A percentile compares a stretch with the other conserved stretches of the same genome.
phyloP scores from a whole-genome alignment of 371 early-diverging fungal species.

The Syncephalastrum contaminatum region DNA sequence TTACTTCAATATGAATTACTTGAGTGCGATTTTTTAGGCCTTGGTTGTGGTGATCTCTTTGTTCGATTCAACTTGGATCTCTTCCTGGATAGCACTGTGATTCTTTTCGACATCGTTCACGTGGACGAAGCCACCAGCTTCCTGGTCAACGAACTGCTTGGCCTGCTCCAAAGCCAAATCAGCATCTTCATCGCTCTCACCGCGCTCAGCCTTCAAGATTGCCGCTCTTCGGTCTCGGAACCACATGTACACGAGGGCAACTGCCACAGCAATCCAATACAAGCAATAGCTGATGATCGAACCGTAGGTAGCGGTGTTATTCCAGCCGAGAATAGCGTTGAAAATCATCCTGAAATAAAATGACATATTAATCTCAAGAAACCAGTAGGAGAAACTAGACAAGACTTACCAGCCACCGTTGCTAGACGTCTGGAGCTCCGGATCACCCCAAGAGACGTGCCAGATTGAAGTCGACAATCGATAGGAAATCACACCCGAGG shows the following conservation, averaged over 20 bases:
- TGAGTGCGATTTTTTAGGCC: not conserved
- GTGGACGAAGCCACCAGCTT: constrained; percentile 24
- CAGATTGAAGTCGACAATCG: constrained; percentile 43
- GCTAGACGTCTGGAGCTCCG: constrained; percentile 40
- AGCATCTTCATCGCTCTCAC: constrained; percentile 25
- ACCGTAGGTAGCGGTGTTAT: constrained; percentile 69
- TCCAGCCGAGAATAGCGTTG: constrained; percentile 61
- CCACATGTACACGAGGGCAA: constrained; percentile 47
- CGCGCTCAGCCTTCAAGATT: constrained; percentile 19
- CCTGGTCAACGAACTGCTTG: constrained; percentile 22
- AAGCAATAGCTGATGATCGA: constrained; percentile 69
- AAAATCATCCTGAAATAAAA: constrained; percentile 15
- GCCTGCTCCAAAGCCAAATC: constrained; percentile 31
- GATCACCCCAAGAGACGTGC: constrained; percentile 51
- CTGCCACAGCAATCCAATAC: constrained; percentile 68
- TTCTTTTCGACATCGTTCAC: constrained; percentile 1
- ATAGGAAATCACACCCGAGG: constrained; percentile 34
- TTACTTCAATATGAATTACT: not conserved
- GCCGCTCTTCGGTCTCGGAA: constrained; percentile 35
- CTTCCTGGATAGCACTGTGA: not conserved
- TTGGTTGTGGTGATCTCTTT: not conserved
- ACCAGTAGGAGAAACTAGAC: not conserved
- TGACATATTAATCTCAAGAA: not conserved
- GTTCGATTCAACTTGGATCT: not conserved
- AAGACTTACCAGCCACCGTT: constrained; percentile 55